Conservation (phyloP, 805 yeast genomes). For the Candida tallmaniae region DNA sequence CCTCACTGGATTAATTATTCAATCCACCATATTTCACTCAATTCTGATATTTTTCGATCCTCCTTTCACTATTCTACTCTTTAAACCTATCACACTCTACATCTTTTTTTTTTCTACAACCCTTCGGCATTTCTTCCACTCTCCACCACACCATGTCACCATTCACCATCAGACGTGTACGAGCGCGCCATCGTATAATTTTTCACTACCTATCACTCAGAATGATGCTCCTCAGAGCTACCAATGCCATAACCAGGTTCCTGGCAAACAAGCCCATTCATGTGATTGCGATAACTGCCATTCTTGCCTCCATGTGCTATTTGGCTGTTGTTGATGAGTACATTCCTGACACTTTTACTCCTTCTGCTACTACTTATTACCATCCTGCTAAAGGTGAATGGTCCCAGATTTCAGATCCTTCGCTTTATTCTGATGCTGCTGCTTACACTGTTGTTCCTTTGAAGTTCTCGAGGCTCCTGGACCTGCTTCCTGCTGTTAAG, state of each 20-base stretch:
- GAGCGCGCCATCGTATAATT: no score
- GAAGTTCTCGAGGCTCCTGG: conserved; percentile 46
- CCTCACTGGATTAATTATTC: no score
- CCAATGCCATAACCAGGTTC: conserved; percentile 38
- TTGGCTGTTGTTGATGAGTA: conserved; percentile 69
- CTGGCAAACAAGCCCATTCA: conserved; percentile 87
- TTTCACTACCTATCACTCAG: no score
- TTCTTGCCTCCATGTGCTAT: conserved; percentile 77
- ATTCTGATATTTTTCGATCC: no score
- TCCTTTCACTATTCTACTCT: no score
- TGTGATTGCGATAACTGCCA: conserved; percentile 63
- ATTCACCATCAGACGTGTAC: no score
- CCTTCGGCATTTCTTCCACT: no score
- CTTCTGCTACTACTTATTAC: conserved; percentile 22
- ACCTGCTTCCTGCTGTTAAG: conserved; percentile 38
- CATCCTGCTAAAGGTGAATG: conserved; percentile 43
- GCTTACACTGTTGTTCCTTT: conserved; percentile 53
- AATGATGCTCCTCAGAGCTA: conserved; percentile 2
- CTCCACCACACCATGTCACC: no score
- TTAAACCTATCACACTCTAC: no score
- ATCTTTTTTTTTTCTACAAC: no score
- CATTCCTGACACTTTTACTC: conserved; percentile 40
- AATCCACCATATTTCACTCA: no score
- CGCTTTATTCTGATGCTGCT: conserved; percentile 35
- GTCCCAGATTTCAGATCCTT: conserved; percentile 42